Evolutionary conservation across 1,284 basidiomycete genomes (phyloP), one percentile per base, ranked within the genome.

Genomic region (Malassezia vespertilionis): DNA sequence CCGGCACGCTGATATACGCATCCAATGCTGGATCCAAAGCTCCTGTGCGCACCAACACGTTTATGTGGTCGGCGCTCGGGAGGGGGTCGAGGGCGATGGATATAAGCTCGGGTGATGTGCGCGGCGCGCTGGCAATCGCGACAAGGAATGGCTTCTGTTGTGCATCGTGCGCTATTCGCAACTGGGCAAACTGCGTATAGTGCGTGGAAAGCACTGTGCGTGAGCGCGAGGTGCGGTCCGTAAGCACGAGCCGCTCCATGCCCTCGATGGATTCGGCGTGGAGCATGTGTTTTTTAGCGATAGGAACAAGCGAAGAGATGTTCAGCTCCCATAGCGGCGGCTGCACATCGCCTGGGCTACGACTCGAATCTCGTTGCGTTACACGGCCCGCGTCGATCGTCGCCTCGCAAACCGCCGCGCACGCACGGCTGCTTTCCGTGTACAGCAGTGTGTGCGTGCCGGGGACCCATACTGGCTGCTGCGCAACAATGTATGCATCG

Each of bases 381-480:
- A 32, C 26, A 12, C 26, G 12, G n/a, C n/a, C 27, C 27, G n/a
- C 12, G 5, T 32, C 31, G 14, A 32, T 28, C 8, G 17, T n/a
- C 27, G 33, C 46, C 21, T 48, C 39, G 14, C 31, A 34, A 1
- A 48, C 15, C 8, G 33, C 35, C 10, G 37, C 9, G 5, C 18
- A 39, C 7, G 23, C 8, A 2, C 18, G 24, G 6, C 34, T 18
- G 14, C 12, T 34, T 15, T 11, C 18, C 5, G 47, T 78, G 72
- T 80, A 86, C 14, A 83, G 62, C n/a, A 87, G 72, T 43, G 77
- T 70, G 5, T 52, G 45, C 8, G 48, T 39, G 11, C 26, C 33
- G 1, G 53, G 39, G 36, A 46, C 70, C 84, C 84, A 87, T 1
- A 65, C 50, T 4, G 74, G 70, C 33, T 72, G 60, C 14, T 61